A percentile compares a stretch with the other conserved stretches of the same genome.
Evolutionary conservation across 257 asterid species (phyloP).

Genomic region (Solanum acaule): DNA sequence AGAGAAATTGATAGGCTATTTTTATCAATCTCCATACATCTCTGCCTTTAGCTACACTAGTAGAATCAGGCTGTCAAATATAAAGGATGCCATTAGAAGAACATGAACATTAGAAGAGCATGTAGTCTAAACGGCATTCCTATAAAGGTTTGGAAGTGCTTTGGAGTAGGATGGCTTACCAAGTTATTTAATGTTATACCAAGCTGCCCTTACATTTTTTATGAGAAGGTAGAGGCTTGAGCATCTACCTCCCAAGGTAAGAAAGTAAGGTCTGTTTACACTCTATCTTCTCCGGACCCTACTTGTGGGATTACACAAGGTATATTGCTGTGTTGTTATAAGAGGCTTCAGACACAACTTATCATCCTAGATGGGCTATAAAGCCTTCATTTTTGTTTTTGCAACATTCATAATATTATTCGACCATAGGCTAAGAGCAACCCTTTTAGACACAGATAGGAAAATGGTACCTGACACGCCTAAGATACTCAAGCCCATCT

Average conservation of each 20-base stretch:
- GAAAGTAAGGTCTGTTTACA: background rate
- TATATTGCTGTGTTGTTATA: background rate
- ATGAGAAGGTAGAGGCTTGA: background rate
- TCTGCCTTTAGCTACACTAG: background rate
- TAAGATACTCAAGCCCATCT: constrained; percentile 91
- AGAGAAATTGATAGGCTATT: background rate
- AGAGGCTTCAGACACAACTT: background rate
- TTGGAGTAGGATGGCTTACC: background rate
- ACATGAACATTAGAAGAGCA: background rate
- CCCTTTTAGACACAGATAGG: background rate
- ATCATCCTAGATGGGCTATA: constrained; percentile 11
- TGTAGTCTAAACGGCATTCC: background rate
- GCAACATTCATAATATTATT: background rate
- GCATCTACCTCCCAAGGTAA: background rate
- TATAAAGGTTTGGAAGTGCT: background rate
- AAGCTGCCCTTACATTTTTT: background rate
- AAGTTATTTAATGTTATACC: background rate
- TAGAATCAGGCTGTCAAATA: background rate
- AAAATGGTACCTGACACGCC: constrained; percentile 63
- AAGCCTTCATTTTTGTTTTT: background rate
- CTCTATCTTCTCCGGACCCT: background rate
- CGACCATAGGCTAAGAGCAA: background rate
- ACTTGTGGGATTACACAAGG: background rate
- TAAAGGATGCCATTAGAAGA: background rate
- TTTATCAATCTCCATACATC: background rate